Evolutionary conservation across 345 rosid genomes (phyloP), one percentile per base, ranked within the genome.

Genomic region (Hibiscus trionum): DNA sequence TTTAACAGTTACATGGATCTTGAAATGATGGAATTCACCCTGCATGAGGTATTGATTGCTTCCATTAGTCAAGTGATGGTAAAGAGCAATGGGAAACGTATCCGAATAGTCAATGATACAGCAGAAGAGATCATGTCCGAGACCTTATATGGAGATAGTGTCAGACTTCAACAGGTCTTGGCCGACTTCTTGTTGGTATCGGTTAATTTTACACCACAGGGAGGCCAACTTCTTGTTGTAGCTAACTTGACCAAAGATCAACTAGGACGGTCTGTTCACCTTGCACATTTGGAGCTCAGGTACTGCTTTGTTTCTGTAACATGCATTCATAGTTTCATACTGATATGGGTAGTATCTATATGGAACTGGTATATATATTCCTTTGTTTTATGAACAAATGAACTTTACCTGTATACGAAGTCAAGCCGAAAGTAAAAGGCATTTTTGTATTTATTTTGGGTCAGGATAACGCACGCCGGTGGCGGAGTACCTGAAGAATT

Each of bases 161-260:
- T 87, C 50, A 86, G 98, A 84, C 89, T 93, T 83, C 98, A 94
- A 77, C 97, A 91, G 80, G 86, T 91, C 57, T 73, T 94, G 50
- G 89, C 93, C 31, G 94, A 90, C 82, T 88, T 94, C 88, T 81
- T 94, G 82, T 37, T 73, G 47, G 68, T 81, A 77, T 85, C 96
- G 35, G 85, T 91, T 42, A 84, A 83, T 77, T 90, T 69, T 72
- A 80, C 91, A 24, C 89, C 93, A 66, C 67, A 80, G 3, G 95
- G 95, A 68, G 88, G 88, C 56, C 89, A 85, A 74, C 81, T 94
- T 26, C 24, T 69, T 44, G 44, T 91, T 74, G 73, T 87, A 76
- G 87, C 93, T 73, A 82, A 67, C 66, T 74, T 90, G 77, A 84
- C 95, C 76, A 88, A 84, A 74, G 88, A 89, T 77, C 93, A 81